Evolutionary conservation across 768 basidiomycete species (phyloP).

Genomic region (Agrocybe pediades): DNA sequence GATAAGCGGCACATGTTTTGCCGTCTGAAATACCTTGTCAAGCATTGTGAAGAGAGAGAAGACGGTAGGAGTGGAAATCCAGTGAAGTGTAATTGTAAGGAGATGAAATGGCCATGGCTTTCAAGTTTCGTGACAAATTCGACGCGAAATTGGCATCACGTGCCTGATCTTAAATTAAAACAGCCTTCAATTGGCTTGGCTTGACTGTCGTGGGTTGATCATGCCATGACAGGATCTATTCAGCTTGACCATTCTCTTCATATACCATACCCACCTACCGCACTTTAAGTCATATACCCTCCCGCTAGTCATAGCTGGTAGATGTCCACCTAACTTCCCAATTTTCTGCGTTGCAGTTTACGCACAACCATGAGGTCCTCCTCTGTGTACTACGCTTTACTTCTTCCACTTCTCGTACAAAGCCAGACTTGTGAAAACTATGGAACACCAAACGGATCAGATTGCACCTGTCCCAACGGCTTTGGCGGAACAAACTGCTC

Average conservation of each 20-base stretch:
- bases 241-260: background rate
- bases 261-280: background rate
- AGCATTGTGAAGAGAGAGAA: constrained; percentile 34
- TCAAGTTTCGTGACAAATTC: too few relatives aligned
- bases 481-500: constrained; percentile 76
- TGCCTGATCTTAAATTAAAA: background rate
- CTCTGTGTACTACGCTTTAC: constrained; percentile 16
- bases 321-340: background rate
- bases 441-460: constrained; percentile 54
- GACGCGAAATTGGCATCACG: background rate
- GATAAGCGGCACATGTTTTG: background rate
- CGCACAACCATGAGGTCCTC: constrained; percentile 7
- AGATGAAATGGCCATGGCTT: background rate
- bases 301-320: background rate
- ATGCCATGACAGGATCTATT: background rate
- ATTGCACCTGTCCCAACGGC: constrained; percentile 79
- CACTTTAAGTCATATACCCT: background rate
- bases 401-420: constrained; percentile 21
- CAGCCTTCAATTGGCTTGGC: too few relatives aligned
- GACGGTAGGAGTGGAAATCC: background rate
- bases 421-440: constrained; percentile 70
- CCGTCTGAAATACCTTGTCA: constrained; percentile 32
- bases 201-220: background rate
- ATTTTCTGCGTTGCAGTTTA: background rate
- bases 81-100: background rate